phyloP scores from a whole-genome alignment of 371 early-diverging fungal genomes.

The Rhizopus arrhizus region DNA sequence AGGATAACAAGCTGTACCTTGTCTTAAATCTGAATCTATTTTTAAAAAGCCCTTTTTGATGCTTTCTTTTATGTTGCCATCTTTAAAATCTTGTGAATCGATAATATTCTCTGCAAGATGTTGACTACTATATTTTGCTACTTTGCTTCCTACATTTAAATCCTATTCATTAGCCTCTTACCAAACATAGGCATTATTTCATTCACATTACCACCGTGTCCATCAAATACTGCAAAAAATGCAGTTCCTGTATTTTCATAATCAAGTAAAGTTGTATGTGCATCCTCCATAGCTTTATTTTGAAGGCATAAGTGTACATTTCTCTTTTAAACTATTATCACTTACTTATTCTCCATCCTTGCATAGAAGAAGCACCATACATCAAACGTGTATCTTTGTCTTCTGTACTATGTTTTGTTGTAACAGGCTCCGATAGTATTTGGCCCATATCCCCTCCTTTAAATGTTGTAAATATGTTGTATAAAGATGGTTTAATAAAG shows the following conservation, averaged over 20 bases:
- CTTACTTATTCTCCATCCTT: constrained; percentile 96
- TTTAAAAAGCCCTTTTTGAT: constrained; percentile 81
- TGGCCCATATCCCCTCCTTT: constrained; percentile 79
- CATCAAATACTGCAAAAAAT: constrained; percentile 97
- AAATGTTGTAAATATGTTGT: constrained; percentile 24
- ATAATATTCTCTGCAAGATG: constrained; percentile 72
- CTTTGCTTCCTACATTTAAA: constrained; percentile 56
- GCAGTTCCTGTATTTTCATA: constrained; percentile 61
- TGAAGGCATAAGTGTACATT: background rate
- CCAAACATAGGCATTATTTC: background rate
- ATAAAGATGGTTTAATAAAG: background rate
- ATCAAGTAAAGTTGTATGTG: constrained; percentile 84
- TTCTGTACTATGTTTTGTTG: constrained; percentile 79
- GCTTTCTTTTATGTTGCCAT: constrained; percentile 67
- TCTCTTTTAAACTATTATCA: background rate
- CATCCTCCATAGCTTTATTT: constrained; percentile 92
- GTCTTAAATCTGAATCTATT: constrained; percentile 77
- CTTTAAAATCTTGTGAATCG: constrained; percentile 61
- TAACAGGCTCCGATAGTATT: constrained; percentile 90
- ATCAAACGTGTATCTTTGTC: constrained; percentile 75
- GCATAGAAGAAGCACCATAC: constrained; percentile 92
- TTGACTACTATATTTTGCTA: constrained; percentile 86
- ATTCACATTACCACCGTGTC: constrained; percentile 82
- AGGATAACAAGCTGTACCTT: constrained; percentile 44
- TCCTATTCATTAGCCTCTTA: too few species aligned